Evolutionary conservation across 208 protist genomes (phyloP), one percentile per base, ranked within the genome.

Genomic region (Acanthamoeba triangularis): DNA sequence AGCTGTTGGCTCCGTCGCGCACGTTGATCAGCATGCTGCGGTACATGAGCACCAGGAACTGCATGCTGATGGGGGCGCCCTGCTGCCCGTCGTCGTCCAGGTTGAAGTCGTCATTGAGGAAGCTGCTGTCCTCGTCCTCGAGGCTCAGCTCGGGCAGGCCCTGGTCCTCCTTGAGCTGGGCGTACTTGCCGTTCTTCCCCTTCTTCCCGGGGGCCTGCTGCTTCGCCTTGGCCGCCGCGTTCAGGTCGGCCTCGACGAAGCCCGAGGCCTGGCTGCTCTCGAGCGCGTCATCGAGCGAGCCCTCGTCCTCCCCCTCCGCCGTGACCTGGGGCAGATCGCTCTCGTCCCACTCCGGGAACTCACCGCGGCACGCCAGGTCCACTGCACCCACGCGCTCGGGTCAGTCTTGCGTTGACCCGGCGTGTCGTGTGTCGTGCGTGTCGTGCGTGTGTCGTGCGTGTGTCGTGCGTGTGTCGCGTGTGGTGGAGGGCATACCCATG

Each of bases 31-130:
- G n/a, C 6, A 93, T 78, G 37, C 61, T 78, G 20, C 87, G 87
- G 44, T 93, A 93, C 61, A 93, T 93, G 11, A 93, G 65, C 41
- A 93, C 87, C 28, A 93, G 47, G 87, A 93, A 93, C 44, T 93
- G 87, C 87, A 93, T 76, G 35, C 87, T 28, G n/a, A 82, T 18
- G 14, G 74, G 28, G 23, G 74, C 74, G 33, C 74, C 74, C n/a
- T 82, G 74, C 11, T 72, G 63, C 8, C 37, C 37, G 16, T 18
- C 37, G 13, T 82, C 74, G 37, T 82, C 74, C 10, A 30, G 37
- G 37, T 41, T 35, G 49, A 82, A 82, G 25, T 82, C 74, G 41
- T 52, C 74, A 23, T 82, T 82, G 74, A 82, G 74, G 74, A 82
- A 82, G 74, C 28, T 82, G 41, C 28, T 23, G 7, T 74, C 65